Base-by-base conservation (phyloP, 768 basidiomycete genomes). In the Jaapia argillacea region DNA sequence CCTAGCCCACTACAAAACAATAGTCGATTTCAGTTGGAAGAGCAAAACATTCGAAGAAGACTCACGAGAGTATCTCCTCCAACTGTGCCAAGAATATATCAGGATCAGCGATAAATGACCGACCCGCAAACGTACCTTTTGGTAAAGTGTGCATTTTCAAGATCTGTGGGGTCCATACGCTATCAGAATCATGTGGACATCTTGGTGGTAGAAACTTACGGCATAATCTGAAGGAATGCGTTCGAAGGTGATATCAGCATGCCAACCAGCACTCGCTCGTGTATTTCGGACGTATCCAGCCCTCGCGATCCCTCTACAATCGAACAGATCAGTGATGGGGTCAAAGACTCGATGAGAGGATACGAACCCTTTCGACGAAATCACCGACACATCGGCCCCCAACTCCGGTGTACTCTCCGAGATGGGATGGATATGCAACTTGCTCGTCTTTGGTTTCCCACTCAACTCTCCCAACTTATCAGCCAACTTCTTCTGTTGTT, bases 221-320 rank as follows among this genome's bases (percentile, higher is more conserved):
- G 78, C 70, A 51, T 75, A 80, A 54, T 80, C 78, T 3, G 73
- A 70, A 4, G 80, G 80, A 13, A 76, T 61, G 4, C 54, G 64
- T 52, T 82, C 78, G 50, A 80, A 82, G 1, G 76, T 72, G 50
- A 79, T 76, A 54, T 77, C 75, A 0, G 74, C 55, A 52, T 78
- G 76, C 75, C 71, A 74, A 4, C 68, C 67, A 24, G 52, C 57
- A 48, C 66, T 69, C 14, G 70, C 70, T 16, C 67, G 64, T n/a
- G 52, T 53, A 18, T 48, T 56, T 22, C 51, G 47, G n/a, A 52
- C 48, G 36, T 50, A 55, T 12, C 62, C 65, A 0, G 64, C 64
- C 14, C 60, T 56, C 12, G 65, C 57, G 48, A 68, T 68, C 3
- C 68, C 70, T 3, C 69, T 70, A 38, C 21, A 4, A 2, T 5